Evolutionary conservation across 192 early-diverging fungal species (phyloP), one percentile per base, ranked within the genome.

Genomic region (Phlyctochytrium arcticum): DNA sequence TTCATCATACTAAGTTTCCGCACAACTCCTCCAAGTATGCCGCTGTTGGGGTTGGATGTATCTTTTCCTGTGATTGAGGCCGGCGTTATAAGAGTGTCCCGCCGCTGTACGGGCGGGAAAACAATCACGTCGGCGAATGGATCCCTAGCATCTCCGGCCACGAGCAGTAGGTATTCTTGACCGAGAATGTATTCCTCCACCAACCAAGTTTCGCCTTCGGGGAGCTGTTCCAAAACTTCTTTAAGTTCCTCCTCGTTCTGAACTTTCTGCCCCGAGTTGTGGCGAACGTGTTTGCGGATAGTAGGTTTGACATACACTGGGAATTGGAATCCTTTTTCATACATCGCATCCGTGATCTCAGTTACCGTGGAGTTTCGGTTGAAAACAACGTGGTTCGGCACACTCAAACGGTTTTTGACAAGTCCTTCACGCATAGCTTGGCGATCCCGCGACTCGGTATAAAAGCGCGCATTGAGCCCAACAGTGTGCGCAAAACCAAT

Each of bases 61-160:
- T 26, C 48, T 6, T 24, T 26, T n/a, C n/a, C n/a, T n/a, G n/a
- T n/a, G n/a, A n/a, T n/a, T n/a, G n/a, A n/a, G n/a, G n/a, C n/a
- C n/a, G n/a, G n/a, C 6, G 48, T 29, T 8, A 12, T 9, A 15
- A 32, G 29, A 10, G 23, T 17, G 39, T 8, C 27, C n/a, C 54
- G 10, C 2, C 60, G 19, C 34, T 36, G 9, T 8, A 61, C 61
- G n/a, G 68, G 69, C 9, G 69, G 69, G 36, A 74, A 74, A 17
- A 73, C 60, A 15, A 74, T 63, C 10, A 71, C 7, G 44, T 69
- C 62, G 39, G 72, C 61, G 42, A 58, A 59, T 24, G 72, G 72
- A 34, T 69, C 68, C 8, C 72, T 10, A 19, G 68, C 66, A 30
- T 71, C 63, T 9, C 72, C 72, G 4, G 68, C 72, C n/a, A 73